Percentiles rank a stretch among this genome's conserved stretches.
Conservation (phyloP, 225 moss, liverwort and hornwort species). For the Marchantia paleacea region DNA sequence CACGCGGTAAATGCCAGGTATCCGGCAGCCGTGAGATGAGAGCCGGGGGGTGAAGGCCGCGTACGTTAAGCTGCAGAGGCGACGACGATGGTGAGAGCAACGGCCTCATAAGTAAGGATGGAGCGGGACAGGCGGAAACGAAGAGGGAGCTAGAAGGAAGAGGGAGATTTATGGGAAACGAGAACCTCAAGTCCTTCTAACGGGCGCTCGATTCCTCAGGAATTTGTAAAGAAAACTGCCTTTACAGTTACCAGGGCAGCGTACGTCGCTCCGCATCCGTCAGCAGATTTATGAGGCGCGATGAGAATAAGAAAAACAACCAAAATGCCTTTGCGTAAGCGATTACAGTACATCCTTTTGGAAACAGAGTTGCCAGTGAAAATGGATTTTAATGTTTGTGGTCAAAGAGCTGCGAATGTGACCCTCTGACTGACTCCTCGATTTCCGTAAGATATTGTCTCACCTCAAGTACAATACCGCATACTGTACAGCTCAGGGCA, state of each 20-base stretch:
- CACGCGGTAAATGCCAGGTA: slow-evolving; percentile 3
- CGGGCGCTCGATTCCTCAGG: not conserved
- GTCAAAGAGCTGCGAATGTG: slow-evolving; percentile 16
- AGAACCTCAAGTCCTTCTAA: slow-evolving; percentile 1
- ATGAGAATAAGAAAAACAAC: not conserved
- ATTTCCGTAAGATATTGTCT: not conserved
- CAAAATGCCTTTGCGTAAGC: slow-evolving; percentile 9
- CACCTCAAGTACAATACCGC: not conserved
- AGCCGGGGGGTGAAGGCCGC: not conserved
- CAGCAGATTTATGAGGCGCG: slow-evolving; percentile 8
- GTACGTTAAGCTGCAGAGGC: not conserved
- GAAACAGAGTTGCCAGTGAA: slow-evolving; percentile 6
- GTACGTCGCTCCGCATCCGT: not conserved
- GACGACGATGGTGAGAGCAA: slow-evolving; percentile 2
- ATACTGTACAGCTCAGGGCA: not conserved
- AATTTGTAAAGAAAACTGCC: not conserved
- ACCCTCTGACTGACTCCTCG: slow-evolving; percentile 8
- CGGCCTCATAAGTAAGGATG: slow-evolving; percentile 4
- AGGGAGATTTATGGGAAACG: not conserved
- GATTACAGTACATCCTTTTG: not conserved
- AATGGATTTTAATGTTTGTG: slow-evolving; percentile 6
- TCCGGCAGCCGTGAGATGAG: not conserved
- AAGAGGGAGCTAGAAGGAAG: slow-evolving; percentile 7
- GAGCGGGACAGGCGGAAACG: slow-evolving; percentile 11
- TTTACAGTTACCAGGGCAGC: not conserved